These are phyloP conservation scores for Xylaria sp. DNA, from an alignment of 2,329 filamentous ascomycete genomes.

Conservation along the genomic window DNA sequence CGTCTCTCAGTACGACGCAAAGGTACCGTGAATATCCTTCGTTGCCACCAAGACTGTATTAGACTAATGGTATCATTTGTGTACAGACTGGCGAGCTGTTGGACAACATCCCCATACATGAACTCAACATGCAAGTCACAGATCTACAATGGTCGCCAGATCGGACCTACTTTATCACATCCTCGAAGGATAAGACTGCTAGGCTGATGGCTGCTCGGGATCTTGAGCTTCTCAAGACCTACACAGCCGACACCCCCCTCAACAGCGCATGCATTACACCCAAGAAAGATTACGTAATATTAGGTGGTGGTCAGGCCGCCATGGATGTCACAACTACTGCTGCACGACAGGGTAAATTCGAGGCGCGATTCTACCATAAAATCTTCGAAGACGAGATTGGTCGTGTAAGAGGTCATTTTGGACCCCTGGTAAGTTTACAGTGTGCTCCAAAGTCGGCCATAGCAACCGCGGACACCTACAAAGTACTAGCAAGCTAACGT, in stretches of 20 bases:
- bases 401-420: conserved; percentile 96
- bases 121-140: conserved; percentile 83
- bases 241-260: conserved; percentile 89
- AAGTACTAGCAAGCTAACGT: conserved; percentile 21
- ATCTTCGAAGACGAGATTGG: conserved; percentile 99
- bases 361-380: conserved; percentile 99
- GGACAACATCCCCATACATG: conserved; percentile 85
- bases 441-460: neutral
- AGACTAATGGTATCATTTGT: conserved; percentile 34
- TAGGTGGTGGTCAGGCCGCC: conserved; percentile 96
- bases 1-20: conserved; percentile 89
- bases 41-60: neutral
- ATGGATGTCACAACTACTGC: conserved; percentile 98
- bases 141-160: conserved; percentile 96
- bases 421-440: conserved; percentile 71
- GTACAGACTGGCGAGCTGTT: conserved; percentile 80
- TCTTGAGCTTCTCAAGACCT: conserved; percentile 93
- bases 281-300: conserved; percentile 97
- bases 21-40: conserved; percentile 63
- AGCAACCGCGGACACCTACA: neutral
- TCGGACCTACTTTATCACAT: conserved; percentile 97
- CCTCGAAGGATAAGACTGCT: conserved; percentile 96
- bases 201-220: conserved; percentile 85
- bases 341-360: conserved; percentile 97
- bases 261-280: conserved; percentile 95